Evolutionary conservation across 495 filamentous ascomycete species (phyloP), one percentile per base, ranked within the genome.

Genomic region (Tuber calosporum): DNA sequence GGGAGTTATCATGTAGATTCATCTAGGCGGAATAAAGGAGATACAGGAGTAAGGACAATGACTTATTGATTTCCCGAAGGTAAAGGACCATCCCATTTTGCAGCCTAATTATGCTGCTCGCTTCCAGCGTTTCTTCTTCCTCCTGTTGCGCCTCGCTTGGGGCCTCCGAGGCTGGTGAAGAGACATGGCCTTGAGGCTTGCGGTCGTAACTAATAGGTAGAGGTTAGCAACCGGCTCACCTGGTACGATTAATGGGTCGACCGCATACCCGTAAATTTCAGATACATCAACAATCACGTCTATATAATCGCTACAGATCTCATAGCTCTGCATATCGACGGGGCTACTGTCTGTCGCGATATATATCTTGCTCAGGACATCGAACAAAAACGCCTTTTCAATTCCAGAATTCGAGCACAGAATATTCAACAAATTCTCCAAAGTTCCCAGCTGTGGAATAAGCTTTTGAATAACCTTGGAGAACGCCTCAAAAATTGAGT

Each of bases 381-480:
- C 95, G 79, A 98, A 98, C 19, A 99, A 86, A 82, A 97, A 99
- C 0, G 93, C 94, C 84, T 99, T 99, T 81, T 98, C 93, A 79
- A 99, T 97, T 8, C 91, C 90, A 81, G 93, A 97, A 40, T 91
- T 94, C 38, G 89, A 90, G 83, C 89, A 92, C 45, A 98, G 87
- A 71, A 91, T 93, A 81, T 96, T 95, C 75, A 98, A 88, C 82
- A 99, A 85, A 53, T 92, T 90, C 83, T 99, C 96, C 48, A 98
- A 89, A 30, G 92, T 94, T 1, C 93, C 91, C 17, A 99, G 85
- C 72, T 96, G 92, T 6, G 96, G 95, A 66, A 98, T 95, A 34
- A 99, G 88, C 82, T 96, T 97, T 82, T 98, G 95, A 73, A 97
- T 96, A 70, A 98, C 95, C 80, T 97, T 97, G 83, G 90, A 93